Evolutionary conservation across 257 asterid genomes (phyloP).

Genomic region (Solanum appendiculatum): DNA sequence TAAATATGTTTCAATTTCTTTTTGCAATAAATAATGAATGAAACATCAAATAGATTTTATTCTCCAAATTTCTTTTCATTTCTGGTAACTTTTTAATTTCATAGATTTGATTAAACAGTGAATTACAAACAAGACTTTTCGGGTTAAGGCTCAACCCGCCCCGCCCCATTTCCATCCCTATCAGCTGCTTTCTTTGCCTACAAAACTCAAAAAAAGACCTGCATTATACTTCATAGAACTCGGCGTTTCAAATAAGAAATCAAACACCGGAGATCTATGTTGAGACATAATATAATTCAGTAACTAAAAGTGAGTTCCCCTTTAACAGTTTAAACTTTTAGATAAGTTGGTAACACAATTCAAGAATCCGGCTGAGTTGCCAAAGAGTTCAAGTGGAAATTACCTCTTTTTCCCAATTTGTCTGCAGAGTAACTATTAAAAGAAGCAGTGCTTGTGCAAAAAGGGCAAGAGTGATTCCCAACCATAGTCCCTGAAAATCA

Average conservation of each 20-base stretch:
- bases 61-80: neutral
- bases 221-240: neutral
- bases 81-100: no score
- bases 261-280: neutral
- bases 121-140: neutral
- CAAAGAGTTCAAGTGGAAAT: neutral
- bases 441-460: slow-evolving; percentile 3
- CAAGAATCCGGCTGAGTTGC: neutral
- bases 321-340: neutral
- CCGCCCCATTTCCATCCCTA: slow-evolving; percentile 3
- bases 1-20: neutral
- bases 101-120: no score
- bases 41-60: neutral
- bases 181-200: slow-evolving; percentile 49
- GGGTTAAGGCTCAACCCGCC: neutral
- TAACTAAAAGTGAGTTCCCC: neutral
- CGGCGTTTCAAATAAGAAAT: neutral
- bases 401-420: slow-evolving; percentile 15
- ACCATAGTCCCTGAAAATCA: slow-evolving; percentile 11
- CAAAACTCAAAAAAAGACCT: neutral
- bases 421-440: neutral
- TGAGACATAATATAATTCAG: neutral
- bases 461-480: slow-evolving; percentile 2
- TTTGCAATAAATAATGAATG: neutral
- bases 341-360: neutral